Conservation (phyloP, 345 rosid genomes). For the Murraya paniculata region DNA sequence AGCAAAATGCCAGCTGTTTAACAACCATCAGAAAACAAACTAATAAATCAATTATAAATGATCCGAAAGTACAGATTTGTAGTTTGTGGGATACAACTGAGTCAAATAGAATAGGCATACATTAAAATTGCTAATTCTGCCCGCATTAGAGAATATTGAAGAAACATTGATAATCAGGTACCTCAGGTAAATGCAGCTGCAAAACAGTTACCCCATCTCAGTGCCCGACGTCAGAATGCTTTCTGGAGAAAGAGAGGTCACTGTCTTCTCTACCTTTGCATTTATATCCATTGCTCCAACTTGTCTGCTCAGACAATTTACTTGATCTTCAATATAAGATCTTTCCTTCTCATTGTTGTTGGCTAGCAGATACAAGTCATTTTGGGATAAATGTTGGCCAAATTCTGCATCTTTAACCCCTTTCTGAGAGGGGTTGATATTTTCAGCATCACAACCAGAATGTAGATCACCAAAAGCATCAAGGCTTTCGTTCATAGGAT, state of each 20-base stretch:
- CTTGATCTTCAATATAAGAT: conserved; percentile 18
- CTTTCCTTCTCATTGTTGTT: conserved; percentile 21
- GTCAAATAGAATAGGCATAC: background rate
- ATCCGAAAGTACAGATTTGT: background rate
- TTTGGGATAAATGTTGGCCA: background rate
- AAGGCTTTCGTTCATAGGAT: conserved; percentile 12
- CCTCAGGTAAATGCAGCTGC: conserved; percentile 12
- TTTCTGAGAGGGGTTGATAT: conserved; percentile 14
- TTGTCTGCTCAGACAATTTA: conserved; percentile 17
- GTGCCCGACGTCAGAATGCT: background rate
- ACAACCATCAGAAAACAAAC: background rate
- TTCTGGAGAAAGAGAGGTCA: background rate
- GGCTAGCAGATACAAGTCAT: background rate
- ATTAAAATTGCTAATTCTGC: background rate
- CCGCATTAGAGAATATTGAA: background rate
- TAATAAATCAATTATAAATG: background rate
- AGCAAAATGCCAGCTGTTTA: background rate
- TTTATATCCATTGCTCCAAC: conserved; percentile 17
- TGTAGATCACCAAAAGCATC: background rate
- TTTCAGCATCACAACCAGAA: conserved; percentile 17
- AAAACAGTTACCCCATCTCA: conserved; percentile 5
- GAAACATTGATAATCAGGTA: background rate
- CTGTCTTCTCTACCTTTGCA: conserved; percentile 5
- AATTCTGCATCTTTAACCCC: conserved; percentile 5
- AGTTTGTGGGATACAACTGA: background rate